Evolutionary conservation across 1,139 yeast genomes (phyloP), one percentile per base, ranked within the genome.

Genomic region (Suhomyces guaymorum): DNA sequence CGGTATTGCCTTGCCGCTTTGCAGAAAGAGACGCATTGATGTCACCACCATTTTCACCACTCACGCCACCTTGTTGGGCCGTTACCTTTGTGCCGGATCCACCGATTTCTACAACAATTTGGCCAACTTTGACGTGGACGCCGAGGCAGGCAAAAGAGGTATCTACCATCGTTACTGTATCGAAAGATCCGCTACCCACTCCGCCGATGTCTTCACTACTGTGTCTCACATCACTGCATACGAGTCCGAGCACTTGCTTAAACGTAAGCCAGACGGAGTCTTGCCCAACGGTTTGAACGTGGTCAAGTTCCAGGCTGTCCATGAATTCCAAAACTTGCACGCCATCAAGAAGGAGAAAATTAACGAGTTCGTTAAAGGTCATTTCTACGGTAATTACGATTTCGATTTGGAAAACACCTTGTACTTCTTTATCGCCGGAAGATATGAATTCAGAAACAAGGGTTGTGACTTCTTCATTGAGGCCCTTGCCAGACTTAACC

Each of bases 101-200:
- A 95, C 89, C 32, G 98, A 92, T 61, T 92, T 92, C 57, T 92
- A 92, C 71, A 92, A 92, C 64, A 89, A 90, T 57, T 72, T 92
- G 55, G 85, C 86, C 49, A 73, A 80, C 55, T 90, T 92, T 57
- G 98, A 92, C 55, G 97, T 90, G 32, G 98, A 92, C 59, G 90
- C 94, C 22, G 98, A 92, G 63, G 97, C 97, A 8, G 98, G 98
- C 14, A 90, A 89, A 63, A 73, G 97, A 50, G 98, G 98, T 37
- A 92, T 92, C 49, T 92, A 92, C 63, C 98, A 92, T 58, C 78
- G 98, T 47, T 92, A 92, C 63, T 92, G 98, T 62, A 85, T 92
- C 47, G 98, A 92, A 66, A 77, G 98, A 40, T 89, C 96, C 2
- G 97, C 97, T 6, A 90, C 97, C 14, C 98, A 92, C 57, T 77